Evolutionary conservation across 1,284 basidiomycete species (phyloP), one percentile per base, ranked within the genome.

Genomic region (Tremellales sp.): DNA sequence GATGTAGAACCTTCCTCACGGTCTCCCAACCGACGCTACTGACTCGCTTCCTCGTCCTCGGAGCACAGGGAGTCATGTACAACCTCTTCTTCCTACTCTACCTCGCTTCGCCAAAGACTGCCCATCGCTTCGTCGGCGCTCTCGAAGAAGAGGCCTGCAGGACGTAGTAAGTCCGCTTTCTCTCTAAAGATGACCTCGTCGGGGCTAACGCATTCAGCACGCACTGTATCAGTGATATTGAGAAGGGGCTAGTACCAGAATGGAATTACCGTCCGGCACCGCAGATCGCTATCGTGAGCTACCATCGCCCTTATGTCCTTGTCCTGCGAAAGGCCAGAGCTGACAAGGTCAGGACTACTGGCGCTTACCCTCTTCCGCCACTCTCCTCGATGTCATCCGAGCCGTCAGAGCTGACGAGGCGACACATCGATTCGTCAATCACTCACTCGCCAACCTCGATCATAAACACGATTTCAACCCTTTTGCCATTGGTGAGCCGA

Each of bases 111-210:
- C 94, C 94, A 0, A 78, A 79, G 48, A 81, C 83, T 1, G 90
- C 88, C 56, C 94, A 97, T 74, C 87, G 94, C 26, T 97, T 97
- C 69, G 93, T 97, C 40, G 94, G 82, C n/a, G 78, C 89, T 64
- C 79, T 98, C 8, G 94, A 97, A 67, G 93, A 97, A 76, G 92
- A 97, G 73, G 93, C 93, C 3, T 89, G 94, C 4, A 55, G 84
- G 40, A 96, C 92, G 21, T 94, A 89, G 86, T 87, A 50, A 59
- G 79, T 68, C 21, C 40, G 22, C 36, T 19, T 2, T 2, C 21
- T 19, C 2, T 21, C 10, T 11, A 8, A 7, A 39, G 36, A 21
- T 12, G 36, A 39, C 36, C 7, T 19, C 22, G 21, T 45, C 44
- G 43, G 27, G n/a, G n/a, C n/a, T n/a, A n/a, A n/a, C n/a, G n/a